Evolutionary conservation across 768 basidiomycete species (phyloP), one percentile per base, ranked within the genome.

Genomic region (Leccinum incarnatum): DNA sequence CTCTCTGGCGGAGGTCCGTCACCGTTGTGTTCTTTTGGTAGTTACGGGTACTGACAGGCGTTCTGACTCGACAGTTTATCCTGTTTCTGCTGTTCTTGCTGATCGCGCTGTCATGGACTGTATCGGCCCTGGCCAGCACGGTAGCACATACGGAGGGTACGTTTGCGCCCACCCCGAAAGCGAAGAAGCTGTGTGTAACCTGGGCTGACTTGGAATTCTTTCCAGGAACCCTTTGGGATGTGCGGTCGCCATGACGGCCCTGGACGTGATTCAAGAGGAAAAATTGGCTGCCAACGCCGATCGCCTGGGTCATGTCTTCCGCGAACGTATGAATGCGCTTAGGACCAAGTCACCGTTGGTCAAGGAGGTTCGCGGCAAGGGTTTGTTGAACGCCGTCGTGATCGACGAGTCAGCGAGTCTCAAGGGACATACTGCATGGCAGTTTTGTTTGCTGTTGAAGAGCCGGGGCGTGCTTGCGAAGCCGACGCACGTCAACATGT

Each of bases 401-500:
- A 93, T 98, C 56, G 88, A 98, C 68, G 93, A 98, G 78, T 73
- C 75, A 60, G 83, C 83, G 77, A 93, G 89, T 66, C 73, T 62
- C 50, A 89, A 84, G 74, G 88, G 91, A 15, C 78, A 93, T 53
- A 88, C 91, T 1, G 97, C 95, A 5, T 99, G 96, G 97, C 93
- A 98, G 72, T 79, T 98, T 54, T 98, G 97, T 75, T 70, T 98
- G 69, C 73, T 98, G 67, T 75, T 98, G 72, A 96, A 95, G 86
- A 88, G 86, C 65, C 83, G 91, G 49, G 94, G 95, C 4, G 83
- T 98, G 56, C 77, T 99, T 62, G 96, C 95, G 29, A 98, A 99
- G 80, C 95, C 97, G 12, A 98, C 96, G 0, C 95, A 97, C 68
- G 83, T 87, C 27, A 96, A 96, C 74, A 93, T 92, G 93, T 95